Percentiles rank a stretch among this genome's conserved stretches.
phyloP scores from a whole-genome alignment of 2,329 filamentous ascomycete genomes.

The Penicillium crustosum region DNA sequence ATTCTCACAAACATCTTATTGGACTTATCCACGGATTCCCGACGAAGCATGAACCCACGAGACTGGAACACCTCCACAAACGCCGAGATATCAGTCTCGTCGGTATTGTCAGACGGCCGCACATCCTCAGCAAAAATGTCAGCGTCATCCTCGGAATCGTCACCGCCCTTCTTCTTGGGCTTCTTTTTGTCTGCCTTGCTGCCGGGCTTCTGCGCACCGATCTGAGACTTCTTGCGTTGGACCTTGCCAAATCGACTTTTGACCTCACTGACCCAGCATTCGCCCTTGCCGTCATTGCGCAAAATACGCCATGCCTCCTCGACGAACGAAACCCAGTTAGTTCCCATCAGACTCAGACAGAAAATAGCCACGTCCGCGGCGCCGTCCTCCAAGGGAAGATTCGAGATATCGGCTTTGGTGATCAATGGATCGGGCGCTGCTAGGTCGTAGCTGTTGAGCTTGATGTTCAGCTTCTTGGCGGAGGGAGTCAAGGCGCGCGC shows the following conservation, averaged over 20 bases:
- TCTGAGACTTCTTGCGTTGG: conserved; percentile 43
- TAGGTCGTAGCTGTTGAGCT: conserved; percentile 82
- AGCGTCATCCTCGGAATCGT: conserved; percentile 50
- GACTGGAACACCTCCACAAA: conserved; percentile 81
- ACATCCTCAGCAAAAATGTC: conserved; percentile 53
- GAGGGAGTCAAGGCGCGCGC: conserved; percentile 64
- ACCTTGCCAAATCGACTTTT: conserved; percentile 81
- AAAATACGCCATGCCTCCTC: conserved; percentile 93
- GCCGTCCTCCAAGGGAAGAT: conserved; percentile 72
- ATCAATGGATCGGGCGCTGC: conserved; percentile 74
- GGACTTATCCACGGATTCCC: conserved; percentile 70
- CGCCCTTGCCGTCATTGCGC: conserved; percentile 76
- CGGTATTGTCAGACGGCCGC: conserved; percentile 56
- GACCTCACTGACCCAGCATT: conserved; percentile 96
- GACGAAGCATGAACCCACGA: conserved; percentile 81
- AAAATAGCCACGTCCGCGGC: conserved; percentile 87
- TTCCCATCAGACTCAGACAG: conserved; percentile 96
- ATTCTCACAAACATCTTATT: conserved; percentile 99
- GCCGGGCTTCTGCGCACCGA: conserved; percentile 38
- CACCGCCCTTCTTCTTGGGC: conserved; percentile 48
- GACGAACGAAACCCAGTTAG: conserved; percentile 95
- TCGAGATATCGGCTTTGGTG: conserved; percentile 84
- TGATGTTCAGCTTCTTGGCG: conserved; percentile 66
- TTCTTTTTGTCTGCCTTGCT: conserved; percentile 48
- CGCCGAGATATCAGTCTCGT: conserved; percentile 80